Conservation (phyloP, 116 monocot species). For the Posidonia oceanica region DNA sequence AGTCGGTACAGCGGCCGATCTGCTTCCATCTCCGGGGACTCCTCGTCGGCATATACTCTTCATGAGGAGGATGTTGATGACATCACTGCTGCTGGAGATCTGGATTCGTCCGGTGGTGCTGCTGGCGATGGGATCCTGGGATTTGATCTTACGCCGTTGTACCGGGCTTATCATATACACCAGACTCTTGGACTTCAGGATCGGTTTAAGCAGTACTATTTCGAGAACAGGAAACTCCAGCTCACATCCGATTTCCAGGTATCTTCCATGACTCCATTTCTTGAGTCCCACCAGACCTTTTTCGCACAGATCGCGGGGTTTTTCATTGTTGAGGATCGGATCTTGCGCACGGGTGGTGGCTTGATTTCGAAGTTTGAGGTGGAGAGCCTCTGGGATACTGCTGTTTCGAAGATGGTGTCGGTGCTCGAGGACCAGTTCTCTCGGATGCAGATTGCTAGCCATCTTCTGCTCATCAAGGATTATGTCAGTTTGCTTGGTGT, state of each 20-base stretch:
- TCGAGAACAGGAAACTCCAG: slow-evolving; percentile 97
- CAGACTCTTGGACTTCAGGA: slow-evolving; percentile 68
- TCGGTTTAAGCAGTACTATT: slow-evolving; percentile 84
- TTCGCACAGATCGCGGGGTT: slow-evolving; percentile 97
- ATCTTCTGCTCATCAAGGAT: slow-evolving; percentile 88
- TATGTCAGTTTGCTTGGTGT: slow-evolving; percentile 77
- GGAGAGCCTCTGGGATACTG: slow-evolving; percentile 85
- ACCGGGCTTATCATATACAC: slow-evolving; percentile 83
- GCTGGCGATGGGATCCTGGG: slow-evolving; percentile 7
- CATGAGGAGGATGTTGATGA: slow-evolving; percentile 58
- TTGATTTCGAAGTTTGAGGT: slow-evolving; percentile 62
- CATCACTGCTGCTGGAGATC: slow-evolving; percentile 9
- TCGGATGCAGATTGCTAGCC: slow-evolving; percentile 93
- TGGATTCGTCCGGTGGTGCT: slow-evolving; percentile 3
- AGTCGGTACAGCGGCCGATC: slow-evolving; percentile 17
- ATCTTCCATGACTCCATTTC: slow-evolving; percentile 81
- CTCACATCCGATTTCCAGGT: slow-evolving; percentile 97
- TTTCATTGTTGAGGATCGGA: slow-evolving; percentile 91
- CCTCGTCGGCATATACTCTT: slow-evolving; percentile 31
- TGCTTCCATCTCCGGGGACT: neutral
- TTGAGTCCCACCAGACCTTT: slow-evolving; percentile 97
- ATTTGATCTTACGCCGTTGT: slow-evolving; percentile 79
- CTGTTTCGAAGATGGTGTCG: slow-evolving; percentile 83
- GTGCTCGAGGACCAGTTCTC: slow-evolving; percentile 98
- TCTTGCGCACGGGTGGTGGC: slow-evolving; percentile 83